phyloP scores from a whole-genome alignment of 169 alveolate species.

The Cryptosporidium parvum region DNA sequence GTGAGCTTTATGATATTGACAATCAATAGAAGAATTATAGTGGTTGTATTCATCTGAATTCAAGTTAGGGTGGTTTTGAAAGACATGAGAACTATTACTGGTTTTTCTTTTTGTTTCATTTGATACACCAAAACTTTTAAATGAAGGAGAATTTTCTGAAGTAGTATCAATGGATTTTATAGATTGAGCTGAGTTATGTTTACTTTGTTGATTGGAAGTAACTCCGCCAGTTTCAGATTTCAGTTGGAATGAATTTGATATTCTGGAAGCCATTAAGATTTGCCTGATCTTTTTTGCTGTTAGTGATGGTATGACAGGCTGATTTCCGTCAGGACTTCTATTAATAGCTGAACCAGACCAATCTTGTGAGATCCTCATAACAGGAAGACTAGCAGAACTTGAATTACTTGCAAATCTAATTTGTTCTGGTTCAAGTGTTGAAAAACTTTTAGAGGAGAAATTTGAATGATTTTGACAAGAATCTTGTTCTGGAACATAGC shows the following conservation, averaged over 20 bases:
- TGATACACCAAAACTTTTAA: background rate
- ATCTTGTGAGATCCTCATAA: conserved; percentile 58
- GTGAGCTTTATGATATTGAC: background rate
- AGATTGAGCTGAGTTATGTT: conserved; percentile 6
- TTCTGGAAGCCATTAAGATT: conserved; percentile 65
- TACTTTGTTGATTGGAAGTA: background rate
- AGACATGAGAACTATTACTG: background rate
- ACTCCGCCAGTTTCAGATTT: background rate
- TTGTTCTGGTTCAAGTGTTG: conserved; percentile 1
- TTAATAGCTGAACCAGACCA: conserved; percentile 18
- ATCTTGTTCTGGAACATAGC: background rate
- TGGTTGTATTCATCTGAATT: background rate
- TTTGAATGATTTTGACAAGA: background rate
- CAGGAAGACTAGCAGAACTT: conserved; percentile 27
- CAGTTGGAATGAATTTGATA: conserved; percentile 1
- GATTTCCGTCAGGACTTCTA: background rate
- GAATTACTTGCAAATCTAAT: background rate
- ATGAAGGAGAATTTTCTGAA: background rate
- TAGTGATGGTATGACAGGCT: conserved; percentile 36
- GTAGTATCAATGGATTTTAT: conserved; percentile 6
- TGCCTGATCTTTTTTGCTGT: conserved; percentile 53
- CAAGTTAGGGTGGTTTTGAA: background rate
- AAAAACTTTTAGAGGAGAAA: background rate
- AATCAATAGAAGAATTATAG: background rate
- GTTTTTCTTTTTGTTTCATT: background rate